Evolutionary conservation across 169 alveolate genomes (phyloP), one percentile per base, ranked within the genome.

Genomic region (Eimeria praecox): DNA sequence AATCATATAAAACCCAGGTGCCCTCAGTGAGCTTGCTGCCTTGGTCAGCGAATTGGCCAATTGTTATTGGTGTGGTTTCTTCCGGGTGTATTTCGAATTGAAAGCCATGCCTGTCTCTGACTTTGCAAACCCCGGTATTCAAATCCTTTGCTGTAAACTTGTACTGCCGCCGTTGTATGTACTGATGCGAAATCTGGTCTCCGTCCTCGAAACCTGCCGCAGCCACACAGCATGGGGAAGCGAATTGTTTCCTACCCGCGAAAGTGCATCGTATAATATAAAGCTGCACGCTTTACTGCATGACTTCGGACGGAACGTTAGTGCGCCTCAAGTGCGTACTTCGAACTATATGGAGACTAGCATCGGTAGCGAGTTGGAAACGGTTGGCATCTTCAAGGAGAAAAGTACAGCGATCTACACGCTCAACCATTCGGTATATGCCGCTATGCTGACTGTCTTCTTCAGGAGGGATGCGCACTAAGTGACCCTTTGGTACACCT

Each of bases 201-300:
- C 93, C 93, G 66, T 87, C 93, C 93, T 87, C 93, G 73, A 87
- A 87, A 5, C 66, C 93, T 87, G 82, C 52, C 38, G 93, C 66
- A 59, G 20, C 69, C 46, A 38, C 54, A 38, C 4, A 1, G n/a
- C 56, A 33, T 54, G 20, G 18, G 30, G 35, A 49, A n/a, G 77
- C 64, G 42, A 49, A 42, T 46, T 8, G 10, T 22, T 22, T 14
- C 12, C 27, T 78, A 78, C 42, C 64, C 24, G 44, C 66, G n/a
- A 40, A 3, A 40, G 44, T 42, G 35, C 64, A 24, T 12, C 1
- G 33, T 78, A 0, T 40, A 78, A 12, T n/a, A 49, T 1, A 78
- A 30, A 24, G n/a, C 44, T 46, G 30, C 66, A n/a, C 35, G 59
- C 6, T 40, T 24, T 22, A 27, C 86, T 42, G 6, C 18, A 75